A percentile compares a stretch with the other conserved stretches of the same genome.
Evolutionary conservation across 2,329 filamentous ascomycete species (phyloP).

Genomic region (Ceratocystis albifundus): DNA sequence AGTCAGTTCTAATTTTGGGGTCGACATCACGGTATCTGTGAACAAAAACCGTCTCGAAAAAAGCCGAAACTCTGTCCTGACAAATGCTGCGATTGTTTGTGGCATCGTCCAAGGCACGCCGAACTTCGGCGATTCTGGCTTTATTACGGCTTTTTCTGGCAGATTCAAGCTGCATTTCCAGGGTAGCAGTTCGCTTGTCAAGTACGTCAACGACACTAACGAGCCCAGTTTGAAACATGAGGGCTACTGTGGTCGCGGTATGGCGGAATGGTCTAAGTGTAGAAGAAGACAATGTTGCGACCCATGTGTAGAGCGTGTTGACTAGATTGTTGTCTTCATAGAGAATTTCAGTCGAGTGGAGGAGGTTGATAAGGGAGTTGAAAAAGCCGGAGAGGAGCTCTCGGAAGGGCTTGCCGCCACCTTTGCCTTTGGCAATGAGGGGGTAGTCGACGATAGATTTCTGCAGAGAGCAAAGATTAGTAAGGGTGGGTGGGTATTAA

Average conservation of each 20-base stretch:
- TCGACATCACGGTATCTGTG: constrained; percentile 94
- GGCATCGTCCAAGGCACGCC: constrained; percentile 59
- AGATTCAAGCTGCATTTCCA: constrained; percentile 65
- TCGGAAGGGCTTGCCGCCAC: constrained; percentile 62
- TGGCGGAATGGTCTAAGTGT: constrained; percentile 82
- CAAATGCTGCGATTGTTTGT: constrained; percentile 58
- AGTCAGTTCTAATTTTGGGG: constrained; percentile 76
- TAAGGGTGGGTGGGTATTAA: constrained; percentile 4
- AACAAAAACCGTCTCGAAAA: constrained; percentile 86
- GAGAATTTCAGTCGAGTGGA: constrained; percentile 71
- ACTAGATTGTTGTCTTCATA: constrained; percentile 67
- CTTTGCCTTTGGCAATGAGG: constrained; percentile 67
- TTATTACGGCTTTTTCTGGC: constrained; percentile 69
- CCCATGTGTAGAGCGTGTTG: constrained; percentile 83
- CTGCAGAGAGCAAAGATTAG: constrained; percentile 36
- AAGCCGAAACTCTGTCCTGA: constrained; percentile 64
- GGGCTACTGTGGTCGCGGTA: constrained; percentile 74
- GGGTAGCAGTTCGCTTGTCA: constrained; percentile 59
- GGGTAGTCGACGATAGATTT: constrained; percentile 76
- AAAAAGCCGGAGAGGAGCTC: constrained; percentile 70
- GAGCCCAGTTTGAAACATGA: constrained; percentile 67
- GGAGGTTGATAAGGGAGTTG: constrained; percentile 57
- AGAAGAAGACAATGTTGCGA: constrained; percentile 82
- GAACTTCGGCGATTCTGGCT: constrained; percentile 59
- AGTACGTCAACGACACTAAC: constrained; percentile 62